These are phyloP conservation scores for Mortierella sp. DNA, from an alignment of 371 early-diverging fungal species.

Conservation along the genomic window DNA sequence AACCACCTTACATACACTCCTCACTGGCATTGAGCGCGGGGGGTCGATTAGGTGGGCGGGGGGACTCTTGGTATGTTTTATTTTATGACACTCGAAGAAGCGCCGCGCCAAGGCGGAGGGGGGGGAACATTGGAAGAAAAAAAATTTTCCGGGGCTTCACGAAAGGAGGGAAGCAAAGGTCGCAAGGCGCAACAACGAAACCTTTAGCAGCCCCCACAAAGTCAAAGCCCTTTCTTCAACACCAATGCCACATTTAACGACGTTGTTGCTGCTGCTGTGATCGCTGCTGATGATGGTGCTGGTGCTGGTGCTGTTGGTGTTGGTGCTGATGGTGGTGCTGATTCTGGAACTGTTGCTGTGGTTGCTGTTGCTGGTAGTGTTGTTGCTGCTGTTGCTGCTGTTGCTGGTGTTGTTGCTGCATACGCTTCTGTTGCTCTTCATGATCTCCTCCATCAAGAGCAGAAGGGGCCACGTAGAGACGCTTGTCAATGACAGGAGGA, in stretches of 20 bases:
- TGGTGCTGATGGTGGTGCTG: conserved; percentile 52
- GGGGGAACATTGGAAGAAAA: too few species aligned
- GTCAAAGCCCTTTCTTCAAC: too few species aligned
- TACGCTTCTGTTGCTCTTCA: conserved; percentile 61
- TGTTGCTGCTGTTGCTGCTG: conserved; percentile 52
- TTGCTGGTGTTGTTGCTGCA: conserved; percentile 61
- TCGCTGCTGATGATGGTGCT: conserved; percentile 18
- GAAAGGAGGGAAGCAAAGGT: too few species aligned
- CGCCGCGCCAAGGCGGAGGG: too few species aligned
- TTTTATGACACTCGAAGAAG: too few species aligned
- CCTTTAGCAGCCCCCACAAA: too few species aligned
- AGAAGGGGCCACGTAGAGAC: conserved; percentile 85
- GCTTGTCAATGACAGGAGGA: conserved; percentile 93
- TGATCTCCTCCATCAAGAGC: conserved; percentile 64
- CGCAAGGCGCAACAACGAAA: too few species aligned
- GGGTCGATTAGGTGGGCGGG: too few species aligned
- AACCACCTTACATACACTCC: too few species aligned
- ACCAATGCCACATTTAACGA: conserved; percentile 5
- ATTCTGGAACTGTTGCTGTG: conserved; percentile 55
- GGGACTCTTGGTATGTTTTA: too few species aligned
- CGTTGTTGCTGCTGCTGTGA: conserved; percentile 12
- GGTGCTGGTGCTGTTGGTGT: conserved; percentile 12
- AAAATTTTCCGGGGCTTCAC: too few species aligned
- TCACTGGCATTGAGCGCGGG: too few species aligned
- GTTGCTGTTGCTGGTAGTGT: conserved; percentile 55